Base-by-base conservation (phyloP, 2,329 filamentous ascomycete genomes). In the Dothidotthia symphoricarpi region DNA sequence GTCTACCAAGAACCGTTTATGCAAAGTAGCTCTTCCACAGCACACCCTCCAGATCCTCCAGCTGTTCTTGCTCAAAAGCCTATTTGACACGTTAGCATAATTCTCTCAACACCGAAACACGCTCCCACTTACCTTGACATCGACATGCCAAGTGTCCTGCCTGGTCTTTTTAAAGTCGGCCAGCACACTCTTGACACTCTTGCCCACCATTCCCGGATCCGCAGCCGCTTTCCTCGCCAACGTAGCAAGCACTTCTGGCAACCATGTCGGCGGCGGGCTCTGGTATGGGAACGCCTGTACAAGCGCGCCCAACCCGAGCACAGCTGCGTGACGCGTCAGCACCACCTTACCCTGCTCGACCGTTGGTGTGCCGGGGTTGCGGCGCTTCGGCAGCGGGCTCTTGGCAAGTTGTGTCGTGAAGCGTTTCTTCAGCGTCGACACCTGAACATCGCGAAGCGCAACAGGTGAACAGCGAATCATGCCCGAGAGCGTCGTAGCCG, bases 11-110 rank as follows among this genome's bases (percentile, higher is more conserved):
- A 22, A 6, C 12, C 22, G 10, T 47, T 34, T 66, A 95, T 27
- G 90, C 94, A 73, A 98, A 98, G 66, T 98, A 98, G 68, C 91
- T 97, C 83, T 98, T 98, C 93, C 93, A 98, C 35, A 98, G 74
- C 31, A 98, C 94, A 35, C 93, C 93, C 59, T 96, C 90, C 42
- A 98, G 69, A 62, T 97, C 91, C 67, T 97, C 93, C 9, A 98
- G 74, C 61, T 98, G 91, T 55, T 97, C 93, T 19, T 85, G 73
- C 16, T 89, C 89, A 63, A 98, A 98, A 43, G 78, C 81, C 81
- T 86, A 48, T 43, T 34, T 34, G 41, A 31, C 2, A 14, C 1
- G 13, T 55, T 29, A 49, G 35, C 31, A 28, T 24, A n/a, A 8
- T 27, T 6, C 16, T 22, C 19, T 9, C 19, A 22, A 6, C 5